Conservation (phyloP, 805 yeast genomes). For the Candida maesae region DNA sequence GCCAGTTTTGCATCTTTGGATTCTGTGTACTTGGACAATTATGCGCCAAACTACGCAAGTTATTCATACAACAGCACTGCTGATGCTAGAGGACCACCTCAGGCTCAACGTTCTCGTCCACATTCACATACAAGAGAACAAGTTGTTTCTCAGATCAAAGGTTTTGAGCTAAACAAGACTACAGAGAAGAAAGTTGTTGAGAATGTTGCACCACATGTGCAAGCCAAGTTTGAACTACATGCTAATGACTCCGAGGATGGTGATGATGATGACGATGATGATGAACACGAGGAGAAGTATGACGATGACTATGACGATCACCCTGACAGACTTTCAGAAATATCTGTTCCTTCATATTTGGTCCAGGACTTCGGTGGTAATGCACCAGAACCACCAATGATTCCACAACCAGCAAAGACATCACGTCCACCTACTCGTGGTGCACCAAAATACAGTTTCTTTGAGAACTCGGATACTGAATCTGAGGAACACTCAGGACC, state of each 20-base stretch:
- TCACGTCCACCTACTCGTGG: slow-evolving; percentile 19
- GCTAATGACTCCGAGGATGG: too few relatives aligned
- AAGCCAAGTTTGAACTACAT: slow-evolving; percentile 10
- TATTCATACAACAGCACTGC: slow-evolving; percentile 16
- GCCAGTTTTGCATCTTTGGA: slow-evolving; percentile 79
- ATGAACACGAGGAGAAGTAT: slow-evolving; percentile 8
- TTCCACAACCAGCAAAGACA: not conserved
- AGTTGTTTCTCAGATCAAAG: slow-evolving; percentile 18
- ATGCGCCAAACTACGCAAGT: slow-evolving; percentile 26
- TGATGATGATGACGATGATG: slow-evolving; percentile 6
- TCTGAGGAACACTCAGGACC: slow-evolving; percentile 14
- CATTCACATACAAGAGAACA: slow-evolving; percentile 1
- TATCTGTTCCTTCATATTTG: slow-evolving; percentile 18
- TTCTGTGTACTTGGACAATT: slow-evolving; percentile 58
- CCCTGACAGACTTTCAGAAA: slow-evolving; percentile 11
- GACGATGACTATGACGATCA: slow-evolving; percentile 8
- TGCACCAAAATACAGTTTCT: slow-evolving; percentile 26
- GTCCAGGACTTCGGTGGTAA: slow-evolving; percentile 11
- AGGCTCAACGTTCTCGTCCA: not conserved
- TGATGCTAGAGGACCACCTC: slow-evolving; percentile 17
- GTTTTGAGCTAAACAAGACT: slow-evolving; percentile 18
- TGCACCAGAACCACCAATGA: not conserved
- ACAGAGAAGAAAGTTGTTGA: slow-evolving; percentile 14
- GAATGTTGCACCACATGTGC: slow-evolving; percentile 21
- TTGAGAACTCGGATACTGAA: slow-evolving; percentile 19